Evolutionary conservation across 371 early-diverging fungal genomes (phyloP), one percentile per base, ranked within the genome.

Genomic region (Fennellomyces sp.): DNA sequence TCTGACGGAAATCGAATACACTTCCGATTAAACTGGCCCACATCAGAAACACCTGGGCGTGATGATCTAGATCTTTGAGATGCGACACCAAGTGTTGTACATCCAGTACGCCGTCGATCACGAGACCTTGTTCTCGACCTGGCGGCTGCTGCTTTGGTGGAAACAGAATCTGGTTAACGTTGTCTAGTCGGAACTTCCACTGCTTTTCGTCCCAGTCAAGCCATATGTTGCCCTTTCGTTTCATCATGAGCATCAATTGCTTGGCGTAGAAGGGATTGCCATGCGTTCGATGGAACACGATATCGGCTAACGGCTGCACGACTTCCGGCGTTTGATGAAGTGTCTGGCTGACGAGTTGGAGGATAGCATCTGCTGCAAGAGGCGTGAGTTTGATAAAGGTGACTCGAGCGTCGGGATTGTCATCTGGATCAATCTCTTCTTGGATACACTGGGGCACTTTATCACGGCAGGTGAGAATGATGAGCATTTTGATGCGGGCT

Each of bases 181-280:
- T 69, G 35, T 73, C 76, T 6, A 76, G 52, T 36, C 76, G 60
- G 63, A 66, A 78, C 27, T 71, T 70, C 79, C 79, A 78, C 19
- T 66, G 59, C 12, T 75, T 78, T 8, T 67, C 68, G 13, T 64
- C 64, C 79, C 79, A 78, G 33, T 78, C 69, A 35, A 78, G 68
- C 70, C 74, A 78, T n/a, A 78, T 75, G 28, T 70, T 73, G 13
- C 64, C 68, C 36, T 65, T 73, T n/a, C 76, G 53, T 56, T 73
- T 76, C 76, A 72, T 75, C 42, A 70, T 72, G 28, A 65, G 53
- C 53, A 71, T 47, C 13, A 78, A 68, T 33, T 78, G 79, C 17
- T 73, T 71, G 11, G 76, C 72, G 35, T 71, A 78, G 52, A 78
- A 75, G 1, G 79, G 79, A 12, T 78, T 78, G 2, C 79, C 79